Base-by-base conservation (phyloP, 1,284 basidiomycete species). In the Irpex sp. region DNA sequence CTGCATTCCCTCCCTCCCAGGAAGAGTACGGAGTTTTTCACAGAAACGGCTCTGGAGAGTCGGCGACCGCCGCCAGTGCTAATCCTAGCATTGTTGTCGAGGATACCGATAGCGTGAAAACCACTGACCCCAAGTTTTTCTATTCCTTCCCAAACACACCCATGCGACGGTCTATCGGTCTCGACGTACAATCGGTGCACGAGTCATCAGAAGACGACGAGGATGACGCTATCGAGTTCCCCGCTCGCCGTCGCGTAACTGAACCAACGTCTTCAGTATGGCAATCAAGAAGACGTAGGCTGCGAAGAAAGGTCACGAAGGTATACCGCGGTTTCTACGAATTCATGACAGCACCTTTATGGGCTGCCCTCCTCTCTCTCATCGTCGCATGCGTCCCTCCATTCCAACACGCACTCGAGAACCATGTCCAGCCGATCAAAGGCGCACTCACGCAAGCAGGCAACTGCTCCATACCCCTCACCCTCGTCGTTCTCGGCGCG, bases 321-420 rank as follows among this genome's bases (percentile, higher is more conserved):
- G 52, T 68, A 5, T 78, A 80, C 68, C 71, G 71, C 14, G 75
- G 76, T 0, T 71, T 94, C 65, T 84, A 84, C 69, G 80, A 82
- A 36, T 95, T 96, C 77, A 93, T 96, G 93, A 95, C 93, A 0
- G 86, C 87, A 0, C 93, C 93, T 0, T 83, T 95, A 33, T 90
- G 90, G 80, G 90, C 91, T 0, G 90, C 94, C 2, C 71, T 94
- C 12, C 73, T 86, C 1, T 93, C 92, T 2, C 78, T 98, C 42
- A 64, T 93, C 57, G 93, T 96, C 42, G 94, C 94, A 1, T 83
- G 92, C 67, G 81, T 90, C 18, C 87, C 78, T 5, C 88, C 91
- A 1, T 67, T 96, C 12, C 92, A 96, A 70, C 83, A 87, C 60
- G 67, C 79, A 10, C 78, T 96, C 56, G 82, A 86, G 19, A 70